Base-by-base conservation (phyloP, 1,139 yeast genomes). In the Kodamaea anthophila region DNA sequence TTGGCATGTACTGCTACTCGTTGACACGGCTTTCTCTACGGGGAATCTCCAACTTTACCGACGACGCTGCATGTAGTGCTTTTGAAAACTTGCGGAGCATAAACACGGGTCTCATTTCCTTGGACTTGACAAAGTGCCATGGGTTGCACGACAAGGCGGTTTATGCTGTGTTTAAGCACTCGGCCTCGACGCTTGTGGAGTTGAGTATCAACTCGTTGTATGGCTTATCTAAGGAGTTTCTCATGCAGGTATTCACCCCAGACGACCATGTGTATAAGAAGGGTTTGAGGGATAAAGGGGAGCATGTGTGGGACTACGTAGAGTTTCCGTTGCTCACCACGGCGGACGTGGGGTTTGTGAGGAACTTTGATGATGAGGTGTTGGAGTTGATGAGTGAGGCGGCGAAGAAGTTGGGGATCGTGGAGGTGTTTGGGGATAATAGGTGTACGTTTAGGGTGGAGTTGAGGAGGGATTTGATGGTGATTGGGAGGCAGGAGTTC, bases 401-500 rank as follows among this genome's bases (percentile, higher is more conserved):
- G 10, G 81, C 91, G 42, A 72, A 78, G 1, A 72, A 70, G 30
- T 54, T 87, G 35, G 65, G 69, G 26, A 60, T 83, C 9, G 47
- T 87, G 33, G 95, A 85, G 46, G 85, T 84, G 5, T 84, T 80
- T 51, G 95, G 95, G 0, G 70, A 79, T 43, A 83, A 82, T 42
- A 60, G 74, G 39, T 78, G 91, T 33, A 77, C 87, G 0, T 58
- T 66, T 5, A 58, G 60, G 15, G 84, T 84, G 0, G 51, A 53
- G 3, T 50, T 70, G 4, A 60, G 78, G 34, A 60, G 62, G 2
- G 82, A 77, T 9, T 47, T 84, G 25, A 68, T 74, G 36, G 61
- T 86, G 4, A 74, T 85, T 36, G 96, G 96, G 5, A 66, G 94
- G 35, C 88, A 82, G 51, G 76, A 31, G 26, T 31, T 31, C 24